Conservation (phyloP, 1,284 basidiomycete species). For the Psilocybe mexicana region DNA sequence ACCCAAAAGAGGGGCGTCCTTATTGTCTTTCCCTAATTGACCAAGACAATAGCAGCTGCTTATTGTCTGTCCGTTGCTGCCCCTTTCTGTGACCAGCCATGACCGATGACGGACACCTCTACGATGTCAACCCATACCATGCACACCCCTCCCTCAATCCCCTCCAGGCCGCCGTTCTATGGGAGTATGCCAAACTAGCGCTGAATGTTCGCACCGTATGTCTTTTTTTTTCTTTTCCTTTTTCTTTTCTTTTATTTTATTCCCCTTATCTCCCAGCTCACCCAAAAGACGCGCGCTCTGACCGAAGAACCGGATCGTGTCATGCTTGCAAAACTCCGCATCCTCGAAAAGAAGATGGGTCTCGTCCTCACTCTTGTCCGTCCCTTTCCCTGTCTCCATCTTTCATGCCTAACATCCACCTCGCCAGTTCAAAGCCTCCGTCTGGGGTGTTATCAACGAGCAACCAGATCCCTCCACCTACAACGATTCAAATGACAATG, state of each 20-base stretch:
- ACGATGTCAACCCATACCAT: conserved; percentile 66
- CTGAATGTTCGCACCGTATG: conserved; percentile 70
- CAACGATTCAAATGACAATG: conserved; percentile 31
- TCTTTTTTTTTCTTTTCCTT: not conserved
- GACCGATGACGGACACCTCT: conserved; percentile 40
- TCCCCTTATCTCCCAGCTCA: conserved; percentile 41
- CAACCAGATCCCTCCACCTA: conserved; percentile 51
- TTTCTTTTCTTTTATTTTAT: not conserved
- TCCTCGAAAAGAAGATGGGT: conserved; percentile 93
- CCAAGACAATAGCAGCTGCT: not conserved
- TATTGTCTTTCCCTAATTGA: conserved; percentile 37
- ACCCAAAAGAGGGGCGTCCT: conserved; percentile 33
- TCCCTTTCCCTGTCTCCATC: conserved; percentile 20
- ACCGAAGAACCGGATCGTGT: conserved; percentile 71
- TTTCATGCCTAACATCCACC: not conserved
- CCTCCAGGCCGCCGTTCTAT: conserved; percentile 70
- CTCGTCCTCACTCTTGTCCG: conserved; percentile 85
- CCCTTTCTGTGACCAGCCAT: conserved; percentile 1
- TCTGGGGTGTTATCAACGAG: conserved; percentile 93
- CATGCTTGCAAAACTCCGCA: conserved; percentile 78
- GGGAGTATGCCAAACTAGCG: conserved; percentile 79
- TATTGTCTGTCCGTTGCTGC: not conserved
- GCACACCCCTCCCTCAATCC: conserved; percentile 61
- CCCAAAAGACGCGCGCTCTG: conserved; percentile 57
- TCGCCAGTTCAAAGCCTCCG: conserved; percentile 87